Conservation (phyloP, 139 green algal genomes). For the Deuterostichococcus epilithicus region DNA sequence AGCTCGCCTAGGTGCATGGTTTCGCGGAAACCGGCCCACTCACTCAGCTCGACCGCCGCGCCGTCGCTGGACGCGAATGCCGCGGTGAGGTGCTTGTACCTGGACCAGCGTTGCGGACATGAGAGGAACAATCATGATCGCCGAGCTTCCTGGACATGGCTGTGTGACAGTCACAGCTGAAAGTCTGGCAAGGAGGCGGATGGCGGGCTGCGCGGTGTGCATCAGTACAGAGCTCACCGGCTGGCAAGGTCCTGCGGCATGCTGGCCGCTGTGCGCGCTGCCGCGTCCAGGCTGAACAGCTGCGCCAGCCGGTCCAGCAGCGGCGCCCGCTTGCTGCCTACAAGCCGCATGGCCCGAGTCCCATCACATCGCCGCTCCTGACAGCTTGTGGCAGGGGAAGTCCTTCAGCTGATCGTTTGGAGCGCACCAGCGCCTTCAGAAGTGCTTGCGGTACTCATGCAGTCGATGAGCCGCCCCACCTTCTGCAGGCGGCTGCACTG, state of each 20-base stretch:
- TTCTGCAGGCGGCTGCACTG: constrained; percentile 4
- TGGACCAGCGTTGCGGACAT: too few relatives aligned
- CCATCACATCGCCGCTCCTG: too few relatives aligned
- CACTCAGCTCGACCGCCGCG: background rate
- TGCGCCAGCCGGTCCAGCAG: constrained; percentile 11
- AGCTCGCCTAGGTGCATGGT: background rate
- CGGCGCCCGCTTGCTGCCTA: background rate
- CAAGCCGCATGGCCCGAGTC: background rate
- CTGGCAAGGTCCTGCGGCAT: background rate
- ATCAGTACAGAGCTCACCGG: background rate
- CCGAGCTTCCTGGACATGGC: too few relatives aligned
- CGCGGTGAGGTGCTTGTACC: constrained; percentile 19
- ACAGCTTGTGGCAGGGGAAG: too few relatives aligned
- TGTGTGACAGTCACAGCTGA: too few relatives aligned
- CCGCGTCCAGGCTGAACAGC: constrained; percentile 39
- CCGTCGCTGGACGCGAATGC: constrained; percentile 4
- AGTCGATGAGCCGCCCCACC: background rate
- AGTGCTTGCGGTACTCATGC: too few relatives aligned
- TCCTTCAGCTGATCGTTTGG: too few relatives aligned
- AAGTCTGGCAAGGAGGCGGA: too few relatives aligned
- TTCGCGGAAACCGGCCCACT: background rate
- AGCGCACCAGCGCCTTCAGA: too few relatives aligned
- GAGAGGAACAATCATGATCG: too few relatives aligned
- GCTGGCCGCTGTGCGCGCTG: background rate
- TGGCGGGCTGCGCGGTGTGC: too few relatives aligned